These are phyloP conservation scores for Sporobolomyces pararoseus DNA, from an alignment of 768 basidiomycete species.

Conservation along the genomic window DNA sequence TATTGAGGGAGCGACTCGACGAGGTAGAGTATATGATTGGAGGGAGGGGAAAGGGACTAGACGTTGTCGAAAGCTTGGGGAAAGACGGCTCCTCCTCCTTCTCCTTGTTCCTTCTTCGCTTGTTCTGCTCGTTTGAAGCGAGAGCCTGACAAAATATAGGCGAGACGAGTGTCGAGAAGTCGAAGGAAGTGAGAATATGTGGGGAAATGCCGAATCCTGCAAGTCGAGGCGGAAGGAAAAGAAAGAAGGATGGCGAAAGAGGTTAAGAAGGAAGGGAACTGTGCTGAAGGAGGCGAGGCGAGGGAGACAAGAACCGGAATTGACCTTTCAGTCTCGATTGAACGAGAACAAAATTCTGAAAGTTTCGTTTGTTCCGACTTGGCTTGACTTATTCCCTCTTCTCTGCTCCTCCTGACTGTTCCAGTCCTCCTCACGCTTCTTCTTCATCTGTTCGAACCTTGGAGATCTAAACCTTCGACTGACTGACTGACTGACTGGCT, in stretches of 20 bases:
- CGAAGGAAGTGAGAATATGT: not conserved
- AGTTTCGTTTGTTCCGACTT: not conserved
- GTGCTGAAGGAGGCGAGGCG: not conserved
- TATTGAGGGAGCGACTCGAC: not conserved
- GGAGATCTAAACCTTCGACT: too few relatives aligned
- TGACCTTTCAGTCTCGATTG: not conserved
- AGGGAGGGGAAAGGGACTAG: not conserved
- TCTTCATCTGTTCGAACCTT: not conserved
- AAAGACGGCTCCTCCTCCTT: not conserved
- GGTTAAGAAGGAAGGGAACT: not conserved
- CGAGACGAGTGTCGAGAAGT: not conserved
- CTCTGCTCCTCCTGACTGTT: not conserved
- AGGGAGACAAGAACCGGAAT: conserved; percentile 4
- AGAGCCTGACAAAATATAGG: conserved; percentile 21
- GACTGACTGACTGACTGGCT: too few relatives aligned
- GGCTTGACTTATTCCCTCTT: conserved; percentile 17
- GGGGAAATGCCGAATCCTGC: too few relatives aligned
- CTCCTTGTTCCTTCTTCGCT: not conserved
- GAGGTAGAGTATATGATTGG: conserved; percentile 8
- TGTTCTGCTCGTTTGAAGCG: not conserved
- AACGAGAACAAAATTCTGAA: conserved; percentile 11
- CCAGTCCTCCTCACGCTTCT: not conserved
- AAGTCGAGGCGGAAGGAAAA: too few relatives aligned
- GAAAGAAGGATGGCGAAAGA: not conserved
- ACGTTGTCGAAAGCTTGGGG: not conserved